Percentiles rank a stretch among this genome's conserved stretches.
Conservation (phyloP, 371 early-diverging fungal species). For the Rhizoclosmatium hyalinum region DNA sequence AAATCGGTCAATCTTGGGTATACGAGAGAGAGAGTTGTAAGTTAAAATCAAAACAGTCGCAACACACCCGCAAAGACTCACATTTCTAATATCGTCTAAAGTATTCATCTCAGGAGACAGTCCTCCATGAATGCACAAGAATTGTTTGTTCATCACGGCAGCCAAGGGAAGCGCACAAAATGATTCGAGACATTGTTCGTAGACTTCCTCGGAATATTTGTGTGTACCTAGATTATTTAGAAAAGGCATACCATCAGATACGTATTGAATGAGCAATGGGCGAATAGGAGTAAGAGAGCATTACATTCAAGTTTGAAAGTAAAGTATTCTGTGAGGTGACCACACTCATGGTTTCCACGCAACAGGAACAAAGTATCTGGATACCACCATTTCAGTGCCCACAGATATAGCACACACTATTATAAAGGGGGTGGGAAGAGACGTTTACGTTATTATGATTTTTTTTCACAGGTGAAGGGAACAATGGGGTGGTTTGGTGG, state of each 20-base stretch:
- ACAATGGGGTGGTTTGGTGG: background rate
- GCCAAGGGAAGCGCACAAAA: constrained; percentile 96
- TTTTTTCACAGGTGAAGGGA: no score
- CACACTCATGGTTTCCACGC: constrained; percentile 98
- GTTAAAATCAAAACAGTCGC: constrained; percentile 16
- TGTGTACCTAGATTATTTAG: constrained; percentile 69
- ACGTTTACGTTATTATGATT: no score
- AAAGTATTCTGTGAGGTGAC: constrained; percentile 97
- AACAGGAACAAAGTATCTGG: constrained; percentile 92
- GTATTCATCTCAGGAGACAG: constrained; percentile 93
- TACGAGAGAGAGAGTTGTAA: constrained; percentile 15
- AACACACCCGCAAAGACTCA: background rate
- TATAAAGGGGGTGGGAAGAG: background rate
- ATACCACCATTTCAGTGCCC: constrained; percentile 92
- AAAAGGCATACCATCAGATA: constrained; percentile 39
- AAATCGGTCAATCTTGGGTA: constrained; percentile 80
- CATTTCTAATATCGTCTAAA: constrained; percentile 78
- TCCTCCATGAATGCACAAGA: constrained; percentile 98
- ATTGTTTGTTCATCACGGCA: constrained; percentile 95
- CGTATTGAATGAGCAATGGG: constrained; percentile 21
- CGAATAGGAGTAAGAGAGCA: constrained; percentile 48
- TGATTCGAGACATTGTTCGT: constrained; percentile 89
- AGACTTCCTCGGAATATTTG: constrained; percentile 93
- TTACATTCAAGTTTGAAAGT: constrained; percentile 96
- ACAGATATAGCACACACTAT: constrained; percentile 89